Evolutionary conservation across 192 early-diverging fungal genomes (phyloP), one percentile per base, ranked within the genome.

Genomic region (Rhizophagus prolifer): DNA sequence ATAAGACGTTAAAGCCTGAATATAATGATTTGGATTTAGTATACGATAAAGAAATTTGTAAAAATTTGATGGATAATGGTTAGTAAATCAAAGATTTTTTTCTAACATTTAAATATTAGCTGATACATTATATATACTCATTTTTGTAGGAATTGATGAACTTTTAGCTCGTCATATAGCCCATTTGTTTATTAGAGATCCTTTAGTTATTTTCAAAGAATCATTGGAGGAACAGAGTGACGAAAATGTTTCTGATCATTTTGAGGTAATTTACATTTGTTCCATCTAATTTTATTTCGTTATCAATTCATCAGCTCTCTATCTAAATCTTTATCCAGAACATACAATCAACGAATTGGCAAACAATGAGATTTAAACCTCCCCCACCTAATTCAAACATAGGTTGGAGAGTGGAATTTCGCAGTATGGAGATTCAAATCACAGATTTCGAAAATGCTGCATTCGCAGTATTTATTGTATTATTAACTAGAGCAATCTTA

Each of bases 261-360:
- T 99, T 89, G 97, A 99, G 78, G 88, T 89, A 75, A 58, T 30
- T 47, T 30, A 9, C 14, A 21, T n/a, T 36, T 34, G 21, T 66
- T 19, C 8, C 10, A 30, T 31, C 23, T 31, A 9, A 64, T 31
- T 38, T 30, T 31, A 9, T 30, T 64, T 30, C 1, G 31, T 5
- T 30, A 23, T 19, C 6, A 54, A 7, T 5, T 0, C 1, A 7
- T 6, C 16, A 5, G 3, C 16, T 5, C 3, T 54, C 19, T 21
- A 54, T 30, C 31, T 31, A 38, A 38, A 38, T 7, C 36, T 64
- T 30, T 46, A 72, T 30, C 9, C 69, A 89, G 84, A 99, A 99
- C 83, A 89, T 99, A 50, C 97, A 99, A 86, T 95, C 93, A n/a
- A 99, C 97, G 60, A 99, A 99, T 84, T 99, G 97, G 97, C 97